Conservation (phyloP, 2,329 filamentous ascomycete species). For the Xenosphaeropsis pyriputrescens region DNA sequence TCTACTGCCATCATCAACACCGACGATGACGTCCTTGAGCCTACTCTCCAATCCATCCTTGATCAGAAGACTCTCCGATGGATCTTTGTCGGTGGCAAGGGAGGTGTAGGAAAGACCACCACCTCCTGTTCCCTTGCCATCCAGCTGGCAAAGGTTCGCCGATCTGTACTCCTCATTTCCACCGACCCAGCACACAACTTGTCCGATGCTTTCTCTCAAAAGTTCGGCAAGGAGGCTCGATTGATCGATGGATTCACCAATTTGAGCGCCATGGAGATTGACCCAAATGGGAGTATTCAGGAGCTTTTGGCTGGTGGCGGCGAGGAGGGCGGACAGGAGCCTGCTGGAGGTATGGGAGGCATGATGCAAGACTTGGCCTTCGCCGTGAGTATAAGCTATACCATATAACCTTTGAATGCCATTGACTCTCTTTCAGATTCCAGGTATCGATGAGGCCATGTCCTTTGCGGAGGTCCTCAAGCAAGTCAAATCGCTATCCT, state of each 20-base stretch:
- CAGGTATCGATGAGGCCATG: conserved; percentile 98
- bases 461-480: conserved; percentile 98
- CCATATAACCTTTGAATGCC: too few relatives aligned
- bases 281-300: conserved; percentile 95
- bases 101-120: conserved; percentile 98
- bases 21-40: conserved; percentile 73
- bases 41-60: conserved; percentile 84
- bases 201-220: conserved; percentile 94
- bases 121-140: conserved; percentile 97
- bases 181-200: conserved; percentile 98
- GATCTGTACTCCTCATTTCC: conserved; percentile 92
- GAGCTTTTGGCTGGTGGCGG: conserved; percentile 70
- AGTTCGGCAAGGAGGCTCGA: conserved; percentile 96
- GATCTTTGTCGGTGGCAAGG: conserved; percentile 98
- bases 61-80: conserved; percentile 92
- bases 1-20: conserved; percentile 30
- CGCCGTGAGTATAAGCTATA: conserved; percentile 42
- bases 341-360: conserved; percentile 63
- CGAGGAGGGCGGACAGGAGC: conserved; percentile 58
- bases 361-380: conserved; percentile 99
- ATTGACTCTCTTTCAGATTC: conserved; percentile 51
- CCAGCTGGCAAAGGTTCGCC: conserved; percentile 87
- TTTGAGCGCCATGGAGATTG: conserved; percentile 97
- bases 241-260: conserved; percentile 86
- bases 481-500: conserved; percentile 96